Evolutionary conservation across 2,329 filamentous ascomycete genomes (phyloP).

Genomic region (Aspergillus fischeri): DNA sequence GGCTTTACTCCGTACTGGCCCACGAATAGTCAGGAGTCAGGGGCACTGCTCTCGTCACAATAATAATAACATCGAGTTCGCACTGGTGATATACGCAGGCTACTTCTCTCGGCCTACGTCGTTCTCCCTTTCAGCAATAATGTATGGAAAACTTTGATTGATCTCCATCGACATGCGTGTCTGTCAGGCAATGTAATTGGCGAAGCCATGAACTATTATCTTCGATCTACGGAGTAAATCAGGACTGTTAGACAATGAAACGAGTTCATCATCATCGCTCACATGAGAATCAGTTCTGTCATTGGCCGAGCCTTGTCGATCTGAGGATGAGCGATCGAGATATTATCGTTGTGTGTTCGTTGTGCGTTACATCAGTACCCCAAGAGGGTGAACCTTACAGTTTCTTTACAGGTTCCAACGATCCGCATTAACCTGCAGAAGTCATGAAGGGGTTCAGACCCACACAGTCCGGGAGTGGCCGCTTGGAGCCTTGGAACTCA

Average conservation of each 20-base stretch:
- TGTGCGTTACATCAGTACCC: background rate
- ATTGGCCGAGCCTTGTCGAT: background rate
- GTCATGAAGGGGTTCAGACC: conserved; percentile 3
- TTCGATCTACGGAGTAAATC: background rate
- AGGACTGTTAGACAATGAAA: background rate
- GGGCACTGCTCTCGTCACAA: background rate
- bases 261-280: background rate
- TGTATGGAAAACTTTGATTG: background rate
- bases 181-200: background rate
- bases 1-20: no score
- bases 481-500: conserved; percentile 4
- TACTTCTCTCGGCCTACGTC: background rate
- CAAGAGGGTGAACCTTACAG: background rate
- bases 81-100: background rate
- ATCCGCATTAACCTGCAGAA: background rate
- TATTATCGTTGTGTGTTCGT: background rate
- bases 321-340: no score
- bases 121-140: background rate
- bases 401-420: background rate
- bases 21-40: no score
- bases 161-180: no score
- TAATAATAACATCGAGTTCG: background rate
- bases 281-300: background rate
- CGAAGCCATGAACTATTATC: background rate
- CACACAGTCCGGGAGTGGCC: conserved; percentile 11